Base-by-base conservation (phyloP, 2,329 filamentous ascomycete genomes). In the Drechslerella dactyloides region DNA sequence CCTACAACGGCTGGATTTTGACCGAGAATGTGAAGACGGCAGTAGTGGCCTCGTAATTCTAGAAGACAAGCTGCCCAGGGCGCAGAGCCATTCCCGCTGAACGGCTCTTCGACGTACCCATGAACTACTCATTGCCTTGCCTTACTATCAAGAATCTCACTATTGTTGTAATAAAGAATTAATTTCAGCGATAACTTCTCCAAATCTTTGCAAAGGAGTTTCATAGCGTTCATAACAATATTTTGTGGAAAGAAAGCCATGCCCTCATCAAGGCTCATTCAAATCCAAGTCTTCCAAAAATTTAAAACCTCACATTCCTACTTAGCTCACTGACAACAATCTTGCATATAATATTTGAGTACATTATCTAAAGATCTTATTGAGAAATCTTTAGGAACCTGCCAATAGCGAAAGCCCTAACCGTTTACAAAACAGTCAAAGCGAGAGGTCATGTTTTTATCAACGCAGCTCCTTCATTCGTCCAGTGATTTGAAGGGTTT, bases 1-100 rank as follows among this genome's bases (percentile, higher is more conserved):
- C 1, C 60, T 72, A 11, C 30, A 65, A 30, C 50, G 64, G 21
- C 60, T 72, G 1, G 65, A 60, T 8, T 37, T 72, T 2, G 55
- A 72, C 23, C 37, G 60, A 7, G 30, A 59, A 23, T 72, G 40
- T 15, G 55, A n/a, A 13, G 15, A 21, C 24, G 37, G 56, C 15
- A 11, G 13, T 27, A n/a, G n/a, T 35, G 48, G 21, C 8, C 7
- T 65, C 11, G 30, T 19, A 3, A 24, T 35, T 2, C 35, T 72
- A 11, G 35, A 24, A 8, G 15, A 6, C 0, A 72, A 64, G 33
- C 37, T 72, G 8, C 0, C 3, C 6, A 17, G 57, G 44, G 54
- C 37, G n/a, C 61, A 55, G 60, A 48, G 10, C 2, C 42, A 42
- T 5, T n/a, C 65, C n/a, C 54, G n/a, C 60, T 23, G 0, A 15